A percentile compares a stretch with the other conserved stretches of the same genome.
These are phyloP conservation scores for Epichloe aotearoae DNA, from an alignment of 2,329 filamentous ascomycete species.

Conservation along the genomic window DNA sequence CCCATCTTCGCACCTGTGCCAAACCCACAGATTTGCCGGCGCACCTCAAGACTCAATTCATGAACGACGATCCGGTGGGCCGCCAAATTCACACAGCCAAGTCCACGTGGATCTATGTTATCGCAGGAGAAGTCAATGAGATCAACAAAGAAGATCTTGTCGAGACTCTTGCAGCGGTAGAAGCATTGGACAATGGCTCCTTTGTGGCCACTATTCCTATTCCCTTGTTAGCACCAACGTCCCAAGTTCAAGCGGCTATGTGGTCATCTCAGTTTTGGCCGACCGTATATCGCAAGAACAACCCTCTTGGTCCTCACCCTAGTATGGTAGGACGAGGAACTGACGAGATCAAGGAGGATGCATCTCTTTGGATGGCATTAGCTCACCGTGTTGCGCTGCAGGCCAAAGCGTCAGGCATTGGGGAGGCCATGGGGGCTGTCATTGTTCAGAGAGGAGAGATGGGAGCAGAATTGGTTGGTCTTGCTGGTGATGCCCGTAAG, in stretches of 20 bases:
- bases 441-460: slow-evolving; percentile 51
- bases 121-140: slow-evolving; percentile 37
- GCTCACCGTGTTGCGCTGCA: slow-evolving; percentile 51
- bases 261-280: slow-evolving; percentile 76
- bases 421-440: slow-evolving; percentile 60
- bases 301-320: slow-evolving; percentile 74
- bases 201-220: slow-evolving; percentile 53
- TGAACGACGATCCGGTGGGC: slow-evolving; percentile 42
- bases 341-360: slow-evolving; percentile 51
- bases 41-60: slow-evolving; percentile 48
- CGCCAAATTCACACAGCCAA: slow-evolving; percentile 46
- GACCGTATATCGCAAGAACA: slow-evolving; percentile 74
- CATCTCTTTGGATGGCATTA: slow-evolving; percentile 52
- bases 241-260: slow-evolving; percentile 56
- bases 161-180: slow-evolving; percentile 31
- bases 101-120: slow-evolving; percentile 46
- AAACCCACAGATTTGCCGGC: slow-evolving; percentile 56
- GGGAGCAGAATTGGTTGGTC: slow-evolving; percentile 47
- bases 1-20: slow-evolving; percentile 64
- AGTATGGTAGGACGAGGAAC: slow-evolving; percentile 58
- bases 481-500: slow-evolving; percentile 68
- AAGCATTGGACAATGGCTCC: slow-evolving; percentile 37
- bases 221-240: slow-evolving; percentile 61
- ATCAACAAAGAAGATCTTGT: slow-evolving; percentile 41
- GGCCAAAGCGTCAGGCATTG: slow-evolving; percentile 42